Evolutionary conservation across 345 rosid species (phyloP).

Genomic region (Bruguiera gymnorhiza): DNA sequence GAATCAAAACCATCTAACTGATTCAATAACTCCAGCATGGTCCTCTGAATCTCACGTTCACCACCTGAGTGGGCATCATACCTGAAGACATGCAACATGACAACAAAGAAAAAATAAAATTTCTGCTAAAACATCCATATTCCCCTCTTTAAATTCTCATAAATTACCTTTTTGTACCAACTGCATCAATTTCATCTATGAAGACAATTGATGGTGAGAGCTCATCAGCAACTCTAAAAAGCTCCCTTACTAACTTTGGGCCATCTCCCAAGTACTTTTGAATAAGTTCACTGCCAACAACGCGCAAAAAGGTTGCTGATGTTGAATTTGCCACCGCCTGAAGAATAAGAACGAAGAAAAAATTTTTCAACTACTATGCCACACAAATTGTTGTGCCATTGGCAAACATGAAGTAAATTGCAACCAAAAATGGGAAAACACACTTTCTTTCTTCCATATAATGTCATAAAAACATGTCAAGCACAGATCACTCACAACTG

Average conservation of each 20-base stretch:
- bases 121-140: not conserved
- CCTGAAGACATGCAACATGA: slow-evolving; percentile 5
- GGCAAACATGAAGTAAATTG: not conserved
- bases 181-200: slow-evolving; percentile 34
- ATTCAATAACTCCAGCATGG: slow-evolving; percentile 31
- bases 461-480: not conserved
- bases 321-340: slow-evolving; percentile 99
- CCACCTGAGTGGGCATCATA: slow-evolving; percentile 33
- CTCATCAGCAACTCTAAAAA: slow-evolving; percentile 98
- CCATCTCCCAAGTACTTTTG: slow-evolving; percentile 99
- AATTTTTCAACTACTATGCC: not conserved
- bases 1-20: slow-evolving; percentile 33
- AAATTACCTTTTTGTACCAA: slow-evolving; percentile 31
- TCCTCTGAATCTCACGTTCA: slow-evolving; percentile 33
- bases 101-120: not conserved
- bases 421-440: not conserved
- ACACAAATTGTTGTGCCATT: not conserved
- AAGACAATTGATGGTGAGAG: slow-evolving; percentile 90
- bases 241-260: slow-evolving; percentile 95
- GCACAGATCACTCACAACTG: not conserved
- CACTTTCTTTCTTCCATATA: not conserved
- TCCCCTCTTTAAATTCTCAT: not conserved
- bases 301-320: slow-evolving; percentile 95
- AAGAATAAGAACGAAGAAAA: slow-evolving; percentile 16
- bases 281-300: slow-evolving; percentile 95